These are phyloP conservation scores for Paraphoma chrysanthemicola DNA, from an alignment of 2,329 filamentous ascomycete genomes.

Conservation along the genomic window DNA sequence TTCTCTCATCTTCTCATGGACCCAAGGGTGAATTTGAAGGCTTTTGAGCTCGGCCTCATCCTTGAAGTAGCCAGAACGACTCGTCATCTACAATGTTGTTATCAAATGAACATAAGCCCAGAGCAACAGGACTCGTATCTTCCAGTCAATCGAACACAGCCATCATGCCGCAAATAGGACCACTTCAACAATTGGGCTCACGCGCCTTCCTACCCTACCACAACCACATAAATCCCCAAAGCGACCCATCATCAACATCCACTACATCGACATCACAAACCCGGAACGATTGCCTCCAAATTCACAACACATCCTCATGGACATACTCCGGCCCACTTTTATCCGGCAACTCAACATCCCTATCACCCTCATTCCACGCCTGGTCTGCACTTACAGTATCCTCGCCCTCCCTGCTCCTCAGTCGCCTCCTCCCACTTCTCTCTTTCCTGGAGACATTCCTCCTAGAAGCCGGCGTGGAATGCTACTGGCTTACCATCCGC, in stretches of 20 bases:
- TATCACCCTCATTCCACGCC: slow-evolving; percentile 40
- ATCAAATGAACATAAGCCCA: no score
- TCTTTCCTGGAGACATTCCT: slow-evolving; percentile 50
- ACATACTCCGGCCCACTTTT: slow-evolving; percentile 34
- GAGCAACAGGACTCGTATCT: no score
- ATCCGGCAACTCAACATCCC: slow-evolving; percentile 9
- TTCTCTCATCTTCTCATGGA: not conserved
- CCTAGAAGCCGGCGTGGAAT: slow-evolving; percentile 39
- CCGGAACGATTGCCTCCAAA: slow-evolving; percentile 1
- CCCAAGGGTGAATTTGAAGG: no score
- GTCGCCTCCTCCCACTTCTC: slow-evolving; percentile 51
- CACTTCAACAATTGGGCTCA: slow-evolving; percentile 14
- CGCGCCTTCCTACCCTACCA: not conserved
- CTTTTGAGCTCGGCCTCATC: no score
- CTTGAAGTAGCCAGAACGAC: no score
- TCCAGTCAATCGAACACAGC: no score
- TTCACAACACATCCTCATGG: slow-evolving; percentile 31
- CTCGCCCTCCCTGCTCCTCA: slow-evolving; percentile 34
- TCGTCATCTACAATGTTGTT: no score
- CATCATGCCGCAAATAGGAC: slow-evolving; percentile 7
- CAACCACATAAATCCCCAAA: not conserved
- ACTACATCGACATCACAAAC: slow-evolving; percentile 7
- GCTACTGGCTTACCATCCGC: slow-evolving; percentile 59
- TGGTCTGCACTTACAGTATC: slow-evolving; percentile 48
- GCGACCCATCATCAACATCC: not conserved